Evolutionary conservation across 805 yeast genomes (phyloP).

Genomic region (Kuraishia hungarica): DNA sequence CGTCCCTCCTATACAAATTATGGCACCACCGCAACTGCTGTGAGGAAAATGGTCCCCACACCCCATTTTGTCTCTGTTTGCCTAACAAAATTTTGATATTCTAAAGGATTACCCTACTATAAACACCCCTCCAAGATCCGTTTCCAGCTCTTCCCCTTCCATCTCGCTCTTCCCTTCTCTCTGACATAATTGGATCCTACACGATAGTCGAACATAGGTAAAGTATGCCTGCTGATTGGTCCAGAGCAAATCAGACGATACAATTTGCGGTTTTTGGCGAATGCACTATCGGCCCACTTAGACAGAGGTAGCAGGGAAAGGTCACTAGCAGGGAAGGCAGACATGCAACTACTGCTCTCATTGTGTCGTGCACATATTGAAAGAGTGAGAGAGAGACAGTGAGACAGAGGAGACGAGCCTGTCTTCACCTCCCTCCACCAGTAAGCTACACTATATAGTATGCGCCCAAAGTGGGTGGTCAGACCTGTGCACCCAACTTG

Average conservation of each 20-base stretch:
- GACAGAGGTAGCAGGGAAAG: not conserved
- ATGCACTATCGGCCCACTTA: not conserved
- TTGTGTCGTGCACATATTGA: too few species aligned
- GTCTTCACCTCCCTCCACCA: too few species aligned
- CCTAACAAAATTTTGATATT: not conserved
- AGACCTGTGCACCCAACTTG: too few species aligned
- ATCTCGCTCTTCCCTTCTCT: not conserved
- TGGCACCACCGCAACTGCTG: not conserved
- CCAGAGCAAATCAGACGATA: conserved; percentile 5
- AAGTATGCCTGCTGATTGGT: conserved; percentile 6
- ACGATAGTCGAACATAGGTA: conserved; percentile 1
- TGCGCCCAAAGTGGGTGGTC: too few species aligned
- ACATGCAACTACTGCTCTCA: too few species aligned
- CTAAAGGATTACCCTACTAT: not conserved
- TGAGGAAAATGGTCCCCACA: not conserved
- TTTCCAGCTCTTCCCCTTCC: too few species aligned
- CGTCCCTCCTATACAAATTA: too few species aligned
- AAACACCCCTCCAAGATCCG: too few species aligned
- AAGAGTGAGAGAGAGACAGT: too few species aligned
- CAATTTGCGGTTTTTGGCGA: not conserved
- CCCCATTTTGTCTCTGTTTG: not conserved
- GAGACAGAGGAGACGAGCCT: too few species aligned
- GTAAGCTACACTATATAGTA: too few species aligned
- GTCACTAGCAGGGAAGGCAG: too few species aligned
- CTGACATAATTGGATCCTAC: not conserved